phyloP scores from a whole-genome alignment of 2,329 filamentous ascomycete species.

The Coleophoma eucalyptorum region DNA sequence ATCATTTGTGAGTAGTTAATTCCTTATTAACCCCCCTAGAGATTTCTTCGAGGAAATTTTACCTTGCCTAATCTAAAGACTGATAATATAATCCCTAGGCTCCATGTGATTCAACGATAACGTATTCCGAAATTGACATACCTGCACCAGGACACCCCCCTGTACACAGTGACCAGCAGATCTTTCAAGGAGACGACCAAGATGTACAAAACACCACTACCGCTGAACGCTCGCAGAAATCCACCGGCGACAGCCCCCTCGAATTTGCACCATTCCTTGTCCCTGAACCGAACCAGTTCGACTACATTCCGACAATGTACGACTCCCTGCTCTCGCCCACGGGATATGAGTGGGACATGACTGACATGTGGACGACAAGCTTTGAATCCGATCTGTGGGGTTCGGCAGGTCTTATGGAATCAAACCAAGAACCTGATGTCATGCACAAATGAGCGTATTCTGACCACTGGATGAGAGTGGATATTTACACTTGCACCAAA shows the following conservation, averaged over 20 bases:
- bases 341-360: constrained; percentile 7
- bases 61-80: constrained; percentile 1
- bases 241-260: constrained; percentile 5
- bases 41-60: background rate
- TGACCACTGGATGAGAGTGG: too few species aligned
- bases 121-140: constrained; percentile 2
- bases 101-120: constrained; percentile 1
- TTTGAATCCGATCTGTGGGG: background rate
- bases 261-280: constrained; percentile 11
- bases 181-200: constrained; percentile 3
- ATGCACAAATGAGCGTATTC: background rate
- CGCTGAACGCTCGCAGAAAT: constrained; percentile 4
- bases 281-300: constrained; percentile 6
- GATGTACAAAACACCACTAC: constrained; percentile 2
- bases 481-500: too few species aligned
- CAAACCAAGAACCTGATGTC: constrained; percentile 1
- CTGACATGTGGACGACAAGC: constrained; percentile 7
- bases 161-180: constrained; percentile 5
- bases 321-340: constrained; percentile 4
- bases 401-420: background rate
- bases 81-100: constrained; percentile 3
- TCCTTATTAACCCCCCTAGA: too few species aligned
- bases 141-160: background rate
- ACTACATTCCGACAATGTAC: constrained; percentile 6
- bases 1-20: constrained; percentile 2